A percentile compares a stretch with the other conserved stretches of the same genome.
Conservation (phyloP, 1,139 yeast species). For the Scheffersomyces stambukii region DNA sequence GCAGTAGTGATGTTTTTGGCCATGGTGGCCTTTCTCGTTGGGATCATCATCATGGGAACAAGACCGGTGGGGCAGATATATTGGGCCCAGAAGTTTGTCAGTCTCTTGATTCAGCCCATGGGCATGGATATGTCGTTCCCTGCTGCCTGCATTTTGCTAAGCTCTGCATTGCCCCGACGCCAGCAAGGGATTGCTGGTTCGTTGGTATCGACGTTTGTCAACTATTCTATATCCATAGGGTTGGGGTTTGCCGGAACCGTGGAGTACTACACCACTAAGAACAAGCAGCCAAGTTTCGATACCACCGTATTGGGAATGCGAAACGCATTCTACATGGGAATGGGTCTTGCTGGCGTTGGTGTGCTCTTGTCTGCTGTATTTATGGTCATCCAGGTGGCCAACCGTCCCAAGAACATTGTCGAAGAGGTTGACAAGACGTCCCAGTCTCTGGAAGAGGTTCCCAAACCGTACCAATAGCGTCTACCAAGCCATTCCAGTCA, state of each 20-base stretch:
- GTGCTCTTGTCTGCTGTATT: conserved; percentile 22
- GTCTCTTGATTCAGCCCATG: conserved; percentile 43
- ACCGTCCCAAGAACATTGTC: too few species aligned
- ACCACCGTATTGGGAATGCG: conserved; percentile 33
- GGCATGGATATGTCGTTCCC: conserved; percentile 71
- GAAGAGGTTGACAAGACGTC: too few species aligned
- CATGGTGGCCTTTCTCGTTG: conserved; percentile 40
- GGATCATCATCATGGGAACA: conserved; percentile 39
- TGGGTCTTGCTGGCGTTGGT: conserved; percentile 51
- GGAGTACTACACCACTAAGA: conserved; percentile 38
- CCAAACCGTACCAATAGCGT: too few species aligned
- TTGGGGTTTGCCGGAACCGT: conserved; percentile 64
- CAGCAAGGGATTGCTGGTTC: conserved; percentile 69
- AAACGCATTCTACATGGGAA: conserved; percentile 44
- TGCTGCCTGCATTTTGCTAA: conserved; percentile 51
- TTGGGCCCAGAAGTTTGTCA: conserved; percentile 53
- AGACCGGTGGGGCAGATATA: conserved; percentile 43
- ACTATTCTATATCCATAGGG: conserved; percentile 61
- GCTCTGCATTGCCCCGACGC: conserved; percentile 45
- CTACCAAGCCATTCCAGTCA: too few species aligned
- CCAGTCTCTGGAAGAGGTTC: too few species aligned
- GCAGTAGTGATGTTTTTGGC: conserved; percentile 42
- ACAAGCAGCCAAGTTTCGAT: conserved; percentile 20
- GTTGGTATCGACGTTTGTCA: conserved; percentile 55
- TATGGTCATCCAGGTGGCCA: conserved; percentile 10